Base-by-base conservation (phyloP, 225 moss, liverwort and hornwort species). In the Sphagnum tenellum region DNA sequence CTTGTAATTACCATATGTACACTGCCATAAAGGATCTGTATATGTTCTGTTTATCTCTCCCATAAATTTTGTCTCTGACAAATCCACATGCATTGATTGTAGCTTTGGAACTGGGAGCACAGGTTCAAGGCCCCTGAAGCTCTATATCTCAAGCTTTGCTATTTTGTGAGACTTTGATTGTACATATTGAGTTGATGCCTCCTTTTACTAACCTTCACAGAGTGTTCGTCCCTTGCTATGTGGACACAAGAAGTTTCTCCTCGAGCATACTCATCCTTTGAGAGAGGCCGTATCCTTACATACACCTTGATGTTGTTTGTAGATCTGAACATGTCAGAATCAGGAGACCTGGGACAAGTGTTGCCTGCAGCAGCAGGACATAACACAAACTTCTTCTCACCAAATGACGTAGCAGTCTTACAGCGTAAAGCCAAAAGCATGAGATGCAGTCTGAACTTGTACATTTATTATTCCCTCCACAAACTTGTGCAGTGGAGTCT, bases 251-350 rank as follows among this genome's bases (percentile, higher is more conserved):
- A 9, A 3, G 45, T 87, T 50, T 90, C 89, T 50, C 87, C 91
- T 10, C 45, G 72, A 3, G 62, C 56, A 1, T 64, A 46, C 58
- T 98, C 96, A 0, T 90, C 90, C 59, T 70, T 86, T 8, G 74
- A 87, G 4, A 90, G 67, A 7, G 92, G 96, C 3, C 96, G 76
- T n/a, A 87, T 83, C 46, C 92, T 78, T 4, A 92, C 96, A 2
- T 87, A 92, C 49, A 98, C 96, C 29, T 89, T 86, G 62, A 92
- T 90, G 3, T 84, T 84, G 10, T 73, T 73, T 0, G 70, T 62
- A 0, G 62, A 72, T 14, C 57, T 73, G 9, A 69, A 67, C 8
- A 49, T 46, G 12, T 78, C 69, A 14, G 14, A 49, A 5, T 10
- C 6, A 5, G 55, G 12, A 0, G 45, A 3, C 4, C 71, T 74